phyloP scores from a whole-genome alignment of 352 stramenopile species.

The Globisporangium camurandrum region DNA sequence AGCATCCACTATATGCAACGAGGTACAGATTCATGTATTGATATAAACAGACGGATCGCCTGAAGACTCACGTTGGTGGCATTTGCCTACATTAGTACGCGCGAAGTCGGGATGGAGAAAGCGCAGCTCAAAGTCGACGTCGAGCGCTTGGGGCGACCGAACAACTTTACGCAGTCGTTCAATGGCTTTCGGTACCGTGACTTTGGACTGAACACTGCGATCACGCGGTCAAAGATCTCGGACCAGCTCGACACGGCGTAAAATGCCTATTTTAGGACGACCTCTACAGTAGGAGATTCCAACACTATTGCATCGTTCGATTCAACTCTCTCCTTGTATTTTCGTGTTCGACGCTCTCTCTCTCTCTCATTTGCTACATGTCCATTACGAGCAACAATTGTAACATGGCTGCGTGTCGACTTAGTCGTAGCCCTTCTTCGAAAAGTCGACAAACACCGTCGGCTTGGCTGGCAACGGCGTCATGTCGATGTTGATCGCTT shows the following conservation, averaged over 20 bases:
- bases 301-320: too few relatives aligned
- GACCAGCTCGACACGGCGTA: slow-evolving; percentile 49
- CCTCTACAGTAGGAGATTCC: too few relatives aligned
- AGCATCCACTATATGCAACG: slow-evolving; percentile 71
- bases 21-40: slow-evolving; percentile 20
- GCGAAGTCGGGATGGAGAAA: slow-evolving; percentile 71
- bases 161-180: slow-evolving; percentile 79
- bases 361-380: too few relatives aligned
- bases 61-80: neutral
- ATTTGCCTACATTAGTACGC: slow-evolving; percentile 19
- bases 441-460: slow-evolving; percentile 79
- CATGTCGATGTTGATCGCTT: slow-evolving; percentile 86
- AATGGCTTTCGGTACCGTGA: slow-evolving; percentile 81
- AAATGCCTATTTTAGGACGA: too few relatives aligned
- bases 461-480: slow-evolving; percentile 68
- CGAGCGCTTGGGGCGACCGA: slow-evolving; percentile 52
- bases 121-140: slow-evolving; percentile 61
- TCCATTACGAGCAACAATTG: too few relatives aligned
- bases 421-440: slow-evolving; percentile 86
- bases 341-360: too few relatives aligned
- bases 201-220: slow-evolving; percentile 71
- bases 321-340: neutral
- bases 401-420: neutral
- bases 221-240: slow-evolving; percentile 76
- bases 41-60: neutral